phyloP scores from a whole-genome alignment of 306 rosid genomes.

The Ormosia emarginata region DNA sequence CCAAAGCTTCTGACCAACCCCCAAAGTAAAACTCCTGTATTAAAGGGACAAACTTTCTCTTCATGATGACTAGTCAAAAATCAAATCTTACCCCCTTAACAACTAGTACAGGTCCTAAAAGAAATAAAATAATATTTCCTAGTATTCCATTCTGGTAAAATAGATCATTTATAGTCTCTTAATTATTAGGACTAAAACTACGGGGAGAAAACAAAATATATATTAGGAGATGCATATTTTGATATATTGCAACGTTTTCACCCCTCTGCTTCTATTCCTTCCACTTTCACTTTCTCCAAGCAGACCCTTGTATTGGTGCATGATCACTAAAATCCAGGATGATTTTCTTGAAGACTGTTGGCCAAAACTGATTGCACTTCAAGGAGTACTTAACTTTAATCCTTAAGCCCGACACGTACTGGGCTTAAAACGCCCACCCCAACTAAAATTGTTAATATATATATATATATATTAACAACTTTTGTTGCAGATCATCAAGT shows the following conservation, averaged over 20 bases:
- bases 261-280: background rate
- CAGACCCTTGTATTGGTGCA: background rate
- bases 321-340: slow-evolving; percentile 1
- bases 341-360: background rate
- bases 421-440: too few relatives aligned
- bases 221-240: background rate
- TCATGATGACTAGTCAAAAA: too few relatives aligned
- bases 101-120: background rate
- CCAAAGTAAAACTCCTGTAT: too few relatives aligned
- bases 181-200: too few relatives aligned
- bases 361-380: background rate
- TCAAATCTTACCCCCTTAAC: background rate
- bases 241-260: background rate
- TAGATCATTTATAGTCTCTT: background rate
- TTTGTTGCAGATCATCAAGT: background rate
- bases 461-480: background rate
- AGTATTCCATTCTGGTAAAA: background rate
- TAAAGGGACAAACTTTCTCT: too few relatives aligned
- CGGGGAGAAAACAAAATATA: background rate
- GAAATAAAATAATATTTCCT: background rate
- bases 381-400: background rate
- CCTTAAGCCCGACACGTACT: background rate
- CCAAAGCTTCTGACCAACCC: background rate
- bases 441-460: too few relatives aligned
- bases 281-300: background rate